phyloP scores from a whole-genome alignment of 352 stramenopile species.

The Phytopythium delawarense region DNA sequence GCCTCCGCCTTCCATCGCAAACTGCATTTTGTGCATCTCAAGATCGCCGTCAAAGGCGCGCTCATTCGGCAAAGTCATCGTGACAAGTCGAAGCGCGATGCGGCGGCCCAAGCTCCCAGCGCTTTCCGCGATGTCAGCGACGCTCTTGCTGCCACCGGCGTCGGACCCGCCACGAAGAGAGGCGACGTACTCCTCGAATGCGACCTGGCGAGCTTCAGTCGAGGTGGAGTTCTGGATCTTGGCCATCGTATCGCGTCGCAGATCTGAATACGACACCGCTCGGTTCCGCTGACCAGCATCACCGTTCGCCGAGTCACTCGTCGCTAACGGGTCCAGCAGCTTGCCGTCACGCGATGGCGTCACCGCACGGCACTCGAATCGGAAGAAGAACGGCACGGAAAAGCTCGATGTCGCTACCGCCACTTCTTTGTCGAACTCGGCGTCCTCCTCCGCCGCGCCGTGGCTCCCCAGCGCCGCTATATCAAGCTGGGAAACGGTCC shows the following conservation, averaged over 20 bases:
- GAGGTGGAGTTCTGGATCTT: conserved; percentile 13
- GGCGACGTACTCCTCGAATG: conserved; percentile 36
- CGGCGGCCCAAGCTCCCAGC: conserved; percentile 35
- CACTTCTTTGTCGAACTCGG: conserved; percentile 82
- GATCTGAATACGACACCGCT: conserved; percentile 46
- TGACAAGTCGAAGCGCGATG: conserved; percentile 72
- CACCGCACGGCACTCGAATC: conserved; percentile 73
- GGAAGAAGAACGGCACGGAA: conserved; percentile 83
- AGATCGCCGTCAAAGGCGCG: conserved; percentile 43
- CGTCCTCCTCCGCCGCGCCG: conserved; percentile 56
- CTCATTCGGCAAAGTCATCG: conserved; percentile 75
- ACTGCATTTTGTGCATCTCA: conserved; percentile 32
- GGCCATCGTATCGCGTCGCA: conserved; percentile 24
- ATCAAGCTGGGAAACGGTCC: not conserved
- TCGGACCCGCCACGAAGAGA: conserved; percentile 22
- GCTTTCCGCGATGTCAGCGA: conserved; percentile 53
- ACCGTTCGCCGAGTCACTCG: not conserved
- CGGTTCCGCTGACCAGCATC: conserved; percentile 11
- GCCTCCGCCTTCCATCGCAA: conserved; percentile 45
- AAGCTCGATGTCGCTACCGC: conserved; percentile 78
- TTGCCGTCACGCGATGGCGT: conserved; percentile 18
- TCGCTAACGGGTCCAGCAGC: not conserved
- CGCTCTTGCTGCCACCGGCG: conserved; percentile 16
- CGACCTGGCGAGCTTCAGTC: conserved; percentile 21
- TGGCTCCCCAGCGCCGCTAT: not conserved